A percentile compares a stretch with the other conserved stretches of the same genome.
phyloP scores from a whole-genome alignment of 768 basidiomycete species.

The Chalciporus sphaerocephalus region DNA sequence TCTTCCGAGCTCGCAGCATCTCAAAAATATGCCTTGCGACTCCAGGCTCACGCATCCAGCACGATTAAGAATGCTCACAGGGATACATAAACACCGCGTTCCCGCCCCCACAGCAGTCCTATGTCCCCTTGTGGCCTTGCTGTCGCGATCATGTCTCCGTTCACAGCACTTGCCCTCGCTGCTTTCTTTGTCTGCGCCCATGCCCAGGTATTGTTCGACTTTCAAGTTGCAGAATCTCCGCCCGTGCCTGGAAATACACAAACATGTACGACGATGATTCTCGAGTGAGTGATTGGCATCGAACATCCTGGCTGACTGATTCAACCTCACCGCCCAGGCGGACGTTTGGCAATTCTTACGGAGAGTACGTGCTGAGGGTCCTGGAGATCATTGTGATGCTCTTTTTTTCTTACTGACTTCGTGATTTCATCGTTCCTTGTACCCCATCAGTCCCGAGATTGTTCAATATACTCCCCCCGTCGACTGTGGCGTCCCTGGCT shows the following conservation, averaged over 20 bases:
- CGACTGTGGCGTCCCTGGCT: conserved; percentile 63
- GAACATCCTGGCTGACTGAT: neutral
- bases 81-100: conserved; percentile 7
- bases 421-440: neutral
- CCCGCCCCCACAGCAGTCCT: neutral
- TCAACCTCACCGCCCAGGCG: conserved; percentile 38
- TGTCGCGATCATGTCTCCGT: conserved; percentile 19
- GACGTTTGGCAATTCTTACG: conserved; percentile 70
- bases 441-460: conserved; percentile 49
- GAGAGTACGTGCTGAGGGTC: conserved; percentile 41
- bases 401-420: too few species aligned
- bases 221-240: conserved; percentile 73
- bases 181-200: conserved; percentile 8
- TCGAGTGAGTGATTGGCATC: conserved; percentile 44
- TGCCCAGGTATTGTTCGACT: conserved; percentile 44
- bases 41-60: neutral
- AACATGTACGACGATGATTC: conserved; percentile 59
- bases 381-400: neutral
- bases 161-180: conserved; percentile 9
- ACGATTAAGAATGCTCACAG: too few species aligned
- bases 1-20: neutral
- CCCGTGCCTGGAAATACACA: conserved; percentile 56
- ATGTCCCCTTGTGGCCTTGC: conserved; percentile 3
- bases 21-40: conserved; percentile 1
- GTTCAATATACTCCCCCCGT: conserved; percentile 63